These are phyloP conservation scores for Sphaerobolus stellatus DNA, from an alignment of 1,284 basidiomycete species.

Conservation along the genomic window DNA sequence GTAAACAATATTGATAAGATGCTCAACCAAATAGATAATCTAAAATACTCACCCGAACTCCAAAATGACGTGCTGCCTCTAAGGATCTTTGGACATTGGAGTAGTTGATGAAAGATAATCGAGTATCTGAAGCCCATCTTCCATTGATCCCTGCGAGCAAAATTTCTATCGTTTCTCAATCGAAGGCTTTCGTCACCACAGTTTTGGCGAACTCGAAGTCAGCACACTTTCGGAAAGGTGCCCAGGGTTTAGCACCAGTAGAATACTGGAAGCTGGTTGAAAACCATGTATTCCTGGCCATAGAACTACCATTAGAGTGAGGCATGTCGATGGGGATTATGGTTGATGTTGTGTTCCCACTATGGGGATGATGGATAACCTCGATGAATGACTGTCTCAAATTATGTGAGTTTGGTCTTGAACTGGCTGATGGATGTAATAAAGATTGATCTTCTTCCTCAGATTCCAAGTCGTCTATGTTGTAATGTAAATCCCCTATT, in stretches of 20 bases:
- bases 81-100: background rate
- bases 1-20: background rate
- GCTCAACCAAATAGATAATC: background rate
- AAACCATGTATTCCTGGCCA: no score
- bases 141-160: background rate
- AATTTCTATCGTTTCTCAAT: background rate
- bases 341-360: background rate
- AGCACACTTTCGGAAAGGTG: background rate
- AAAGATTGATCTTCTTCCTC: background rate
- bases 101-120: background rate
- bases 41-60: background rate
- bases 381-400: no score
- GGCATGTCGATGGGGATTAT: background rate
- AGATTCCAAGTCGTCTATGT: background rate
- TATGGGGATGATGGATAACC: background rate
- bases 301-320: no score
- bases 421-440: background rate
- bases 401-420: no score
- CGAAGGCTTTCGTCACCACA: background rate
- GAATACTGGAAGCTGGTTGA: no score
- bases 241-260: background rate
- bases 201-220: background rate
- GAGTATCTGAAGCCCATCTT: background rate
- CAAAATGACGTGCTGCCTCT: background rate
- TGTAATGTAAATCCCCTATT: no score